Evolutionary conservation across 2,329 filamentous ascomycete genomes (phyloP).

Genomic region (Penicillium frequentans): DNA sequence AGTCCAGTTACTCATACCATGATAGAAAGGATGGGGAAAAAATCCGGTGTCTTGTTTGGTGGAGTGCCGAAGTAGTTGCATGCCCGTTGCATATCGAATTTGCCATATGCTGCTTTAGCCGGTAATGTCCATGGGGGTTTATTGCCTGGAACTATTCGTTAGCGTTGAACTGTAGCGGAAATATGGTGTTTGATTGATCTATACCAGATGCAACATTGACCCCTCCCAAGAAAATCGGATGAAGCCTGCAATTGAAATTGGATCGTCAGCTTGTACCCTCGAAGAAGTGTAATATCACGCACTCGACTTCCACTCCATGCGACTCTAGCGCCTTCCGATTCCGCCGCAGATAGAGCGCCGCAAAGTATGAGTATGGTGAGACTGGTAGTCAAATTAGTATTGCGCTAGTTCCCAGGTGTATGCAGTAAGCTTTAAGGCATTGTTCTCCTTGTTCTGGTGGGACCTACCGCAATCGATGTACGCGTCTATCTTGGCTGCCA

Average conservation of each 20-base stretch:
- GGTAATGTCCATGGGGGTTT: conserved; percentile 71
- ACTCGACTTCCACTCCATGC: conserved; percentile 67
- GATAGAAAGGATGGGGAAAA: conserved; percentile 57
- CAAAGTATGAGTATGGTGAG: conserved; percentile 59
- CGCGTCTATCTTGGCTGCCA: conserved; percentile 24
- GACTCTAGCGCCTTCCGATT: conserved; percentile 57
- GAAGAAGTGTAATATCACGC: conserved; percentile 29
- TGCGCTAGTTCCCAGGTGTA: not conserved
- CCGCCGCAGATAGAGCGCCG: conserved; percentile 58
- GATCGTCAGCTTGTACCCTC: not conserved
- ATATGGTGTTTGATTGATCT: conserved; percentile 5
- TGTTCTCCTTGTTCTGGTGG: not conserved
- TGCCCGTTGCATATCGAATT: conserved; percentile 51
- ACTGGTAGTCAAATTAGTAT: conserved; percentile 46
- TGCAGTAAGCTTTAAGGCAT: not conserved
- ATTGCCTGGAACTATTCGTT: conserved; percentile 55
- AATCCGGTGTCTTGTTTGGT: conserved; percentile 35
- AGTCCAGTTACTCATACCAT: conserved; percentile 41
- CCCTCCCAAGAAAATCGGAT: conserved; percentile 70
- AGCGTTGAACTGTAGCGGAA: not conserved
- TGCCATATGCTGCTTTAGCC: conserved; percentile 63
- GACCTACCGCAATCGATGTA: conserved; percentile 24
- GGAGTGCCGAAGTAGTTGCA: conserved; percentile 52
- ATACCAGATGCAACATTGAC: conserved; percentile 62
- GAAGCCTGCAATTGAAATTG: conserved; percentile 51